phyloP scores from a whole-genome alignment of 2,329 filamentous ascomycete species.

The Penicillium sp. region DNA sequence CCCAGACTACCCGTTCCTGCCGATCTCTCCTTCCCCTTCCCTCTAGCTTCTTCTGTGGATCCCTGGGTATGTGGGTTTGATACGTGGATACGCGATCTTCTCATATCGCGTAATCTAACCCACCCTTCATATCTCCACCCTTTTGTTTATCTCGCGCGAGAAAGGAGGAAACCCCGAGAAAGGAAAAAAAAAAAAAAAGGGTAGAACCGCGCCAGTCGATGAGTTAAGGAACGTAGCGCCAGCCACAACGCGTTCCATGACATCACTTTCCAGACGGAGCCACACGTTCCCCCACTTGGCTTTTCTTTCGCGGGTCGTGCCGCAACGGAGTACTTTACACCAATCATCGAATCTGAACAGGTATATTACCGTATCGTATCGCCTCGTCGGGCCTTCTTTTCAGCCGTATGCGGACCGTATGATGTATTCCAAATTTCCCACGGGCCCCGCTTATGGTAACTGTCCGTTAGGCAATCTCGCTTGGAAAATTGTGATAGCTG shows the following conservation, averaged over 20 bases:
- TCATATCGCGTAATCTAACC: not conserved
- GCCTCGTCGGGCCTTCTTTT: no score
- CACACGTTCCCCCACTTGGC: not conserved
- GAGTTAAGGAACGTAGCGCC: not conserved
- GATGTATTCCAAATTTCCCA: not conserved
- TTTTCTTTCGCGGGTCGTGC: not conserved
- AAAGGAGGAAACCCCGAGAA: no score
- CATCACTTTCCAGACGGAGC: not conserved
- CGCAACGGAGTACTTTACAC: not conserved
- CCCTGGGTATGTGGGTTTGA: constrained; percentile 4
- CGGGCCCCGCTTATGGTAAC: no score
- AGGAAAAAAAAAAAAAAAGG: not conserved
- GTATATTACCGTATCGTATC: not conserved
- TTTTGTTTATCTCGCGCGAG: not conserved
- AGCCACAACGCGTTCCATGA: not conserved
- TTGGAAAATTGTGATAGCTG: no score
- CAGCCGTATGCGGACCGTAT: not conserved
- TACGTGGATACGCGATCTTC: not conserved
- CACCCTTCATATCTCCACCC: not conserved
- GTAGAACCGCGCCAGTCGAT: no score
- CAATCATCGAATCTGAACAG: not conserved
- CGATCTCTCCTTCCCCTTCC: constrained; percentile 13
- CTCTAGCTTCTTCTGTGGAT: constrained; percentile 8
- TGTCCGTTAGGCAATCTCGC: no score
- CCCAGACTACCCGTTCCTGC: constrained; percentile 4